Conservation (phyloP, 2,329 filamentous ascomycete species). For the Gremmenia infestans region DNA sequence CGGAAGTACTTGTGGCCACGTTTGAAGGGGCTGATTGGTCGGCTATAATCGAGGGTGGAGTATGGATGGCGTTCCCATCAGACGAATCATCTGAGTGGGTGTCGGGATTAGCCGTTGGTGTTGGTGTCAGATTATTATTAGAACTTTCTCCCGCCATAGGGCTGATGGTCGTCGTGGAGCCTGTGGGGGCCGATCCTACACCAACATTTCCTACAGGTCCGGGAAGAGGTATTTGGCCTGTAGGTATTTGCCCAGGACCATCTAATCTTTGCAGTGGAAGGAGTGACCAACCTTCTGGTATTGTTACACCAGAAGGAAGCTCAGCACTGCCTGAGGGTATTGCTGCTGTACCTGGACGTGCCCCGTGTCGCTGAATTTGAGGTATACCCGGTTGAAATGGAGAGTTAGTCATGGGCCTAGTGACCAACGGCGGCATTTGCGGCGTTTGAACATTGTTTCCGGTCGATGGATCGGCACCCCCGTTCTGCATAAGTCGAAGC, state of each 20-base stretch:
- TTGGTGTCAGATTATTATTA: slow-evolving; percentile 27
- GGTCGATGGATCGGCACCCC: slow-evolving; percentile 17
- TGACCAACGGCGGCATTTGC: slow-evolving; percentile 9
- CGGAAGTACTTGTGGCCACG: slow-evolving; percentile 11
- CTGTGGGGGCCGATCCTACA: slow-evolving; percentile 21
- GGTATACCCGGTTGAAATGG: slow-evolving; percentile 9
- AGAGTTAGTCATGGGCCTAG: background rate
- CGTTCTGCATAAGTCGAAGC: slow-evolving; percentile 42
- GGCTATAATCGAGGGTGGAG: slow-evolving; percentile 21
- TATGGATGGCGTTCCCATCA: slow-evolving; percentile 21
- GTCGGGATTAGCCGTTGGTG: slow-evolving; percentile 20
- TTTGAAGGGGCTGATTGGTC: slow-evolving; percentile 19
- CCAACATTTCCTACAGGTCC: slow-evolving; percentile 19
- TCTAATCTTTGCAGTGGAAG: slow-evolving; percentile 51
- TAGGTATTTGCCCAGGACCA: slow-evolving; percentile 12
- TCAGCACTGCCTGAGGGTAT: slow-evolving; percentile 58
- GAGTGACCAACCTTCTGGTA: slow-evolving; percentile 61
- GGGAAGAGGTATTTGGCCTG: slow-evolving; percentile 11
- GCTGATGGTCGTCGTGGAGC: slow-evolving; percentile 22
- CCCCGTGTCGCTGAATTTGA: slow-evolving; percentile 41
- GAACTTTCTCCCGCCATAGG: slow-evolving; percentile 18
- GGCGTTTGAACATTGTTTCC: slow-evolving; percentile 21
- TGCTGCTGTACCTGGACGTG: slow-evolving; percentile 40
- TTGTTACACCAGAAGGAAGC: slow-evolving; percentile 57
- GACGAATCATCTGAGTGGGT: slow-evolving; percentile 23